Evolutionary conservation across 208 protist species (phyloP).

Genomic region (Trypanosoma rangeli): DNA sequence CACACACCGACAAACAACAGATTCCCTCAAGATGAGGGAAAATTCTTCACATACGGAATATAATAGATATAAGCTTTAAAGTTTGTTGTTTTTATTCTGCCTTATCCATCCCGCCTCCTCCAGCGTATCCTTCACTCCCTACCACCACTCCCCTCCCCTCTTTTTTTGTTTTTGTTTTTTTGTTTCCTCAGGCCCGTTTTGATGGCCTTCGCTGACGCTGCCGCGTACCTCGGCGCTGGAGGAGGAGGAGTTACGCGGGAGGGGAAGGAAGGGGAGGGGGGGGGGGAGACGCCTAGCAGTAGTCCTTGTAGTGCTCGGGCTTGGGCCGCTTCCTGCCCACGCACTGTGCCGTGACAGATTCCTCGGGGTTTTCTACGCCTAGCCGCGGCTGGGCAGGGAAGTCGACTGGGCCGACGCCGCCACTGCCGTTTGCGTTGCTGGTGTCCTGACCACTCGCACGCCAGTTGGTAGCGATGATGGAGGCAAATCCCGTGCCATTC

Average conservation of each 20-base stretch:
- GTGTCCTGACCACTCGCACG: neutral
- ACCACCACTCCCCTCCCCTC: neutral
- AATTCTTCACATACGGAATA: constrained; percentile 23
- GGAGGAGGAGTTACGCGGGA: too few species aligned
- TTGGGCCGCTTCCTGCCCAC: constrained; percentile 58
- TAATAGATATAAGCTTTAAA: neutral
- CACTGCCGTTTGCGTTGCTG: neutral
- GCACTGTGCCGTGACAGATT: neutral
- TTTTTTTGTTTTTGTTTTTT: neutral
- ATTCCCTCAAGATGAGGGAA: too few species aligned
- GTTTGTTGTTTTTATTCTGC: neutral
- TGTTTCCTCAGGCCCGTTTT: too few species aligned
- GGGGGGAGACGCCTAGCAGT: constrained; percentile 16
- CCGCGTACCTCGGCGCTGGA: too few species aligned
- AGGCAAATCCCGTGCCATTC: neutral
- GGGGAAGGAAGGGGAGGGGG: too few species aligned
- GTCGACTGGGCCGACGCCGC: neutral
- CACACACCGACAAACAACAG: constrained; percentile 13
- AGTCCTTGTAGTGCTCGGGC: constrained; percentile 70
- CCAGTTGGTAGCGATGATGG: neutral
- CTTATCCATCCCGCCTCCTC: too few species aligned
- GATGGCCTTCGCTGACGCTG: too few species aligned
- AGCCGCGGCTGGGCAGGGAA: constrained; percentile 5
- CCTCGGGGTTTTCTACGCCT: too few species aligned
- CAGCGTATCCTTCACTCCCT: neutral